phyloP scores from a whole-genome alignment of 306 rosid genomes.

The Cucurbita argyrosperma region DNA sequence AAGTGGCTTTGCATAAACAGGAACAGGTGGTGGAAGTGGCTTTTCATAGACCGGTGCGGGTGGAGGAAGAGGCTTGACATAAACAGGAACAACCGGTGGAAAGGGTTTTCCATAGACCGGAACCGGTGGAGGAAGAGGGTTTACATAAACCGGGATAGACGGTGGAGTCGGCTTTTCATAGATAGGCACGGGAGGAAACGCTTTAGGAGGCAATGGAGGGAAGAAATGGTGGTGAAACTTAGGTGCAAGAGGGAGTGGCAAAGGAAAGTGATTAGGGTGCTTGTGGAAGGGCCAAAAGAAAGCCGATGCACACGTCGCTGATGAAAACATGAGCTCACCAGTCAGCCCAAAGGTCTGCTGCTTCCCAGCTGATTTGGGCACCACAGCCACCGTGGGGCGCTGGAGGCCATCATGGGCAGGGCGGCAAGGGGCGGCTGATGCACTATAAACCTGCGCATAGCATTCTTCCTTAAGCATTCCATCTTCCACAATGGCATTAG shows the following conservation, averaged over 20 bases:
- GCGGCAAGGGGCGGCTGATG: constrained; percentile 57
- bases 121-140: constrained; percentile 14
- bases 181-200: neutral
- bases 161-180: constrained; percentile 8
- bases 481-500: constrained; percentile 34
- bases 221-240: constrained; percentile 6
- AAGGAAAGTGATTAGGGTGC: constrained; percentile 18
- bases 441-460: constrained; percentile 66
- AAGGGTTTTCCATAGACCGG: neutral
- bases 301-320: constrained; percentile 49
- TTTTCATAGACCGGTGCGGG: neutral
- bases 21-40: neutral
- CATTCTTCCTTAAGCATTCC: constrained; percentile 59
- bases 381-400: constrained; percentile 28
- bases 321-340: constrained; percentile 59
- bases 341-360: constrained; percentile 36
- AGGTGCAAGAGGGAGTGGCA: neutral
- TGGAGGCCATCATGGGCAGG: constrained; percentile 49
- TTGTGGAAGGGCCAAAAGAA: constrained; percentile 42
- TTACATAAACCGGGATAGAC: neutral
- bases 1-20: neutral
- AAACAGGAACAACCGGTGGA: constrained; percentile 4
- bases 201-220: constrained; percentile 11
- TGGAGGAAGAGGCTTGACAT: constrained; percentile 5
- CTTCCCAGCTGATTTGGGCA: constrained; percentile 26